These are phyloP conservation scores for Nowakowskiella sp. DNA, from an alignment of 192 early-diverging fungal genomes.

Conservation along the genomic window DNA sequence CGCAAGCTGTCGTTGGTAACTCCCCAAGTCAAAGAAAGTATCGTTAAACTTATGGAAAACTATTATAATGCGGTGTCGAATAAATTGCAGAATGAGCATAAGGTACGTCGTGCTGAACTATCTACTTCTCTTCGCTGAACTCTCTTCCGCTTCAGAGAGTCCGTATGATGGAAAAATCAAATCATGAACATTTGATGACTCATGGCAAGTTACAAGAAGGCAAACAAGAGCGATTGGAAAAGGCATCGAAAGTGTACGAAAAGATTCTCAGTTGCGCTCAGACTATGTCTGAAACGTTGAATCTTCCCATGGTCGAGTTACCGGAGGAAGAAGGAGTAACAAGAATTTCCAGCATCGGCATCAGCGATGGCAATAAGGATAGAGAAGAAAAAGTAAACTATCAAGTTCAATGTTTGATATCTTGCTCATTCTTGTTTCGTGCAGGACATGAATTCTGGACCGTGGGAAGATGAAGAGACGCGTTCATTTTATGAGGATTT, in stretches of 20 bases:
- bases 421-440: slow-evolving; percentile 17
- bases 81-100: slow-evolving; percentile 61
- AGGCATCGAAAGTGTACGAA: slow-evolving; percentile 57
- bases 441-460: slow-evolving; percentile 26
- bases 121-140: slow-evolving; percentile 4
- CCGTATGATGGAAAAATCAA: slow-evolving; percentile 61
- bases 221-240: slow-evolving; percentile 66
- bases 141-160: slow-evolving; percentile 42
- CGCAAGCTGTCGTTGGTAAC: background rate
- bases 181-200: slow-evolving; percentile 72
- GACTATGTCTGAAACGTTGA: slow-evolving; percentile 65
- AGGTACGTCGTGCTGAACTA: slow-evolving; percentile 23
- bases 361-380: slow-evolving; percentile 19
- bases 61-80: slow-evolving; percentile 54
- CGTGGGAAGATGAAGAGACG: slow-evolving; percentile 94
- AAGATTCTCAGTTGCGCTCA: slow-evolving; percentile 51
- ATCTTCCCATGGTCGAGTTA: slow-evolving; percentile 66
- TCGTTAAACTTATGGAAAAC: slow-evolving; percentile 21
- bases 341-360: slow-evolving; percentile 21
- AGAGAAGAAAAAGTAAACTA: slow-evolving; percentile 11
- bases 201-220: slow-evolving; percentile 76
- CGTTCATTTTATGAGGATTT: slow-evolving; percentile 83
- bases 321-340: slow-evolving; percentile 56
- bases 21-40: background rate
- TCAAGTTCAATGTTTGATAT: background rate